Base-by-base conservation (phyloP, 2,329 filamentous ascomycete genomes). In the Hypoxylon sp. region DNA sequence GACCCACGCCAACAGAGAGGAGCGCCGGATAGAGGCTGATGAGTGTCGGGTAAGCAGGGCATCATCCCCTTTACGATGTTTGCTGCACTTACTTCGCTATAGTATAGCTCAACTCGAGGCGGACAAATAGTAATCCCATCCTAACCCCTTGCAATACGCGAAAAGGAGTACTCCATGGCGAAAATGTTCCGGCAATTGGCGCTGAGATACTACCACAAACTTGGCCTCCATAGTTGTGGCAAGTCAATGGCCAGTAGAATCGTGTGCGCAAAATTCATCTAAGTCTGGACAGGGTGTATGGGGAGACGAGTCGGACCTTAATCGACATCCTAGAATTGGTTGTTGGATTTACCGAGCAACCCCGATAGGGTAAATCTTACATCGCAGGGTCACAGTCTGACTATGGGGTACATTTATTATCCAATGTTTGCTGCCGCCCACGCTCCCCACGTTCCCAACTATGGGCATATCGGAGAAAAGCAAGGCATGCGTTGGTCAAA, bases 391-490 rank as follows among this genome's bases (percentile, higher is more conserved):
- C 66, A 50, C 60, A 71, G 53, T 71, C 63, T 71, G 65, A 69
- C 66, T 67, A 67, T 30, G 66, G 68, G 51, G 63, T 67, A 60
- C 38, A 50, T 57, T 38, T 53, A 58, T 65, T 41, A 55, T 50
- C 68, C 68, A 71, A 71, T 71, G n/a, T 62, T 53, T 53, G 46
- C 58, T 56, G 52, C 11, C 57, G 25, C 45, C 36, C 49, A 19
- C 52, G 56, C 56, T 69, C 63, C 63, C 63, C 63, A 67, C 63
- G 63, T 69, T 67, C 63, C 50, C 51, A 64, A 58, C 41, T 53
- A 56, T 63, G 52, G 53, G 45, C 68, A 66, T 58, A 69, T 71
- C 66, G 68, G 68, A 71, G 66, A 71, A 65, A 71, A 67, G 48
- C 57, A 67, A 50, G 57, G 57, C 65, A 65, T 64, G 60, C 23